Evolutionary conservation across 1,139 yeast species (phyloP), one percentile per base, ranked within the genome.

Genomic region (Scheffersomyces quercinus): DNA sequence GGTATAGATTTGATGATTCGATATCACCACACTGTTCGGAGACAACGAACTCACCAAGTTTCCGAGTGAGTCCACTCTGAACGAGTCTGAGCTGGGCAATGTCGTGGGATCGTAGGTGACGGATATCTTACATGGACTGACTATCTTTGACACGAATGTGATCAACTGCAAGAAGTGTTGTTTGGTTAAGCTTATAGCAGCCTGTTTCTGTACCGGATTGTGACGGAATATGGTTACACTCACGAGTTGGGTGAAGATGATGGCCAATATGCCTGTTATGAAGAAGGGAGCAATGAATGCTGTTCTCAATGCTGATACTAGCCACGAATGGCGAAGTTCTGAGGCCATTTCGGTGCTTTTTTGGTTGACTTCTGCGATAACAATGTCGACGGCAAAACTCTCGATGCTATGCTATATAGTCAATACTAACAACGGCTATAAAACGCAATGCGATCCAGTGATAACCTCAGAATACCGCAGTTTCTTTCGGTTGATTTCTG

Each of bases 1-100:
- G 3, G 95, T 83, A 60, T 93, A 91, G 16, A 91, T 84, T 65
- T 91, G 98, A 64, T 93, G 99, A 60, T 93, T 93, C 14, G 95
- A 81, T 33, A 88, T 82, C 41, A 85, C 56, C 3, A 88, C 77
- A 1, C 90, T 80, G 41, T 83, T 74, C 8, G 77, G 75, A 10
- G 70, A 63, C 13, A 82, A 56, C 3, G 52, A 49, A 14, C 71
- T 56, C 15, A 59, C 50, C 13, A 78, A 47, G 20, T 66, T 50
- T 1, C 71, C 70, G 29, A 30, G 35, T 40, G 47, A 38, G 52
- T 57, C 47, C 51, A 47, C 41, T 14, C 52, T 46, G 49, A 59
- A 60, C 16, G 42, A 43, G 33, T 51, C 51, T 13, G 41, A 39
- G 6, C 53, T 56, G 0, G 59, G 51, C 31, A 62, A 58, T 5